These are phyloP conservation scores for Penicillium tannophilum DNA, from an alignment of 495 filamentous ascomycete genomes.

Conservation along the genomic window DNA sequence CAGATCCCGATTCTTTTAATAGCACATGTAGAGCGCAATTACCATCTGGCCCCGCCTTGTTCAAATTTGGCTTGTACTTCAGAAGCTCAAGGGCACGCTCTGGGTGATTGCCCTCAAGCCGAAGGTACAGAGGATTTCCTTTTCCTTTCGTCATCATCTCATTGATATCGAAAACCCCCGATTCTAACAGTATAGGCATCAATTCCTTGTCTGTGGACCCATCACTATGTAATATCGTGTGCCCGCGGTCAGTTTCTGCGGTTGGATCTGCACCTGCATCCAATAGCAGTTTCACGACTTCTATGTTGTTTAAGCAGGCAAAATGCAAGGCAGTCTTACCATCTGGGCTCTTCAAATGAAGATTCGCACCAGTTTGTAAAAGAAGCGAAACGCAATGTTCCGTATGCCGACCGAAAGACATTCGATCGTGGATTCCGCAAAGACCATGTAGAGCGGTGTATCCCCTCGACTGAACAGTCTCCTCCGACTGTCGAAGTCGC, in stretches of 20 bases:
- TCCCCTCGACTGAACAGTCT: slow-evolving; percentile 8
- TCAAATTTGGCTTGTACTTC: slow-evolving; percentile 9
- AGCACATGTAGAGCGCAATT: slow-evolving; percentile 11
- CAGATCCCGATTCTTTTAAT: too few species aligned
- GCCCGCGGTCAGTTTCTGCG: slow-evolving; percentile 12
- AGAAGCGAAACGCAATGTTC: slow-evolving; percentile 13
- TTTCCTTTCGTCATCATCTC: not conserved
- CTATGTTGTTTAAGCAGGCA: slow-evolving; percentile 12
- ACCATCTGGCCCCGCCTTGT: not conserved
- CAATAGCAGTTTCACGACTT: slow-evolving; percentile 14
- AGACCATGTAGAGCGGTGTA: slow-evolving; percentile 24
- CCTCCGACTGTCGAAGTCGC: not conserved
- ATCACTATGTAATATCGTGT: slow-evolving; percentile 18
- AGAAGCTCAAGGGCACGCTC: not conserved
- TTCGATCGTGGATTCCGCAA: not conserved
- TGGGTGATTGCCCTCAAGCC: not conserved
- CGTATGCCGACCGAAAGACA: too few species aligned
- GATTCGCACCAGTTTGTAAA: slow-evolving; percentile 22
- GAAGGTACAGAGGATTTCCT: slow-evolving; percentile 2
- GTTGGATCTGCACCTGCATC: slow-evolving; percentile 22
- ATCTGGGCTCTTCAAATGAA: slow-evolving; percentile 13
- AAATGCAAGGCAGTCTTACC: slow-evolving; percentile 19
- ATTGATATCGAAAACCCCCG: slow-evolving; percentile 19
- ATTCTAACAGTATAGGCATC: slow-evolving; percentile 11
- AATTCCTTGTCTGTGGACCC: slow-evolving; percentile 12